phyloP scores from a whole-genome alignment of 768 basidiomycete genomes.

The Xerocomellus chrysenteron region DNA sequence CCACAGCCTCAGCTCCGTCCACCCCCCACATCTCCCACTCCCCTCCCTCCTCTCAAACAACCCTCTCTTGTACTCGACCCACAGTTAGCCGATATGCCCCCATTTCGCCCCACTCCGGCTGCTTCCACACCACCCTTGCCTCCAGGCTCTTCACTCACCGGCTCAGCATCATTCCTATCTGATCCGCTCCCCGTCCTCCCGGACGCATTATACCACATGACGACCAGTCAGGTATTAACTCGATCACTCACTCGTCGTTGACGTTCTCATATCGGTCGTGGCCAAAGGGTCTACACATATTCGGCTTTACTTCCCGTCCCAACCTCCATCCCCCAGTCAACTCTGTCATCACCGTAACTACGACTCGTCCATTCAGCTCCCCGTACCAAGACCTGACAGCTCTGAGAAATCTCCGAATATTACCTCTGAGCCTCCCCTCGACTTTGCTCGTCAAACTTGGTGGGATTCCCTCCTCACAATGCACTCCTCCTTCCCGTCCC shows the following conservation, averaged over 20 bases:
- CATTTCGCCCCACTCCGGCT: constrained; percentile 12
- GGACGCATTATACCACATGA: constrained; percentile 13
- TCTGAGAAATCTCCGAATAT: constrained; percentile 29
- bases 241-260: constrained; percentile 20
- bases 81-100: constrained; percentile 20
- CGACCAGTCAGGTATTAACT: constrained; percentile 33
- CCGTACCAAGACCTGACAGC: constrained; percentile 15
- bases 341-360: background rate
- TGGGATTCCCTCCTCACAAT: constrained; percentile 68
- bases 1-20: constrained; percentile 1
- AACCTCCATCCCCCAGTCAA: constrained; percentile 1
- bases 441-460: constrained; percentile 73
- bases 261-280: constrained; percentile 24
- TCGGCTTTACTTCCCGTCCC: constrained; percentile 4
- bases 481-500: constrained; percentile 42
- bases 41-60: constrained; percentile 3
- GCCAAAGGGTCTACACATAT: constrained; percentile 21
- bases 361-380: constrained; percentile 4
- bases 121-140: background rate
- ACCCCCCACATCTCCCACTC: background rate
- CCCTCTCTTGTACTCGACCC: constrained; percentile 25
- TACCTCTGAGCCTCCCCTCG: constrained; percentile 57
- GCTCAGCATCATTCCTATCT: constrained; percentile 9
- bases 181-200: constrained; percentile 7
- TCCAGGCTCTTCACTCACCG: constrained; percentile 1